These are phyloP conservation scores for Aspergillus niger DNA, from an alignment of 2,329 filamentous ascomycete species.

Conservation along the genomic window DNA sequence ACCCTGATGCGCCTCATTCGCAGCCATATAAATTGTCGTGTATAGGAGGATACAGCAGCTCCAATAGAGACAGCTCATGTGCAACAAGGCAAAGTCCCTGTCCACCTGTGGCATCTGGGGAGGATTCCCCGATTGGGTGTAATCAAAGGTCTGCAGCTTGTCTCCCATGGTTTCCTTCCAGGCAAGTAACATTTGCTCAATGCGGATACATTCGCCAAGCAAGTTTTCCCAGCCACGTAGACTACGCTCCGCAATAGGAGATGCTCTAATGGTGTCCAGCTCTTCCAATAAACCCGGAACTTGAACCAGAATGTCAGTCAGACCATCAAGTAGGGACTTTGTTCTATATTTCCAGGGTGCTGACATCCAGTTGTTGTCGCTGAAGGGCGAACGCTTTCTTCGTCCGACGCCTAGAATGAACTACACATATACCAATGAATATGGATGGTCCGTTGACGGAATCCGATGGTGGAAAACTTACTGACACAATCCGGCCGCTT, in stretches of 20 bases:
- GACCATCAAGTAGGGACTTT: slow-evolving; percentile 2
- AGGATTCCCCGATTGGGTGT: neutral
- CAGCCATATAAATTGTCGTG: slow-evolving; percentile 1
- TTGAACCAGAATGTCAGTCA: slow-evolving; percentile 4
- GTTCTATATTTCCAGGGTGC: slow-evolving; percentile 3
- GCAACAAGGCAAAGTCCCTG: neutral
- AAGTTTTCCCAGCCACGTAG: neutral
- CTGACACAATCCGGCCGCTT: slow-evolving; percentile 5
- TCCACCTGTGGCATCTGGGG: neutral
- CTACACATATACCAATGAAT: neutral
- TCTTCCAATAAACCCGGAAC: neutral
- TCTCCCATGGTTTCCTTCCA: neutral
- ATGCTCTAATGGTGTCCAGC: neutral
- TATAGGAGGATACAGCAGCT: slow-evolving; percentile 8
- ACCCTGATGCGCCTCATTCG: neutral
- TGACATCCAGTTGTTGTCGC: neutral
- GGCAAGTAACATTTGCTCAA: neutral
- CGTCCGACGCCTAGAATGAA: slow-evolving; percentile 6
- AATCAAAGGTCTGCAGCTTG: neutral
- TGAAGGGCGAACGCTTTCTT: slow-evolving; percentile 8
- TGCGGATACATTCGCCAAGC: neutral
- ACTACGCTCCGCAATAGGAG: neutral
- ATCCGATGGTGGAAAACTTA: neutral
- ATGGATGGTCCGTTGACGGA: neutral
- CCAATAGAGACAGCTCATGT: slow-evolving; percentile 4